Evolutionary conservation across 2,329 filamentous ascomycete genomes (phyloP), one percentile per base, ranked within the genome.

Genomic region (Colletotrichum lupini): DNA sequence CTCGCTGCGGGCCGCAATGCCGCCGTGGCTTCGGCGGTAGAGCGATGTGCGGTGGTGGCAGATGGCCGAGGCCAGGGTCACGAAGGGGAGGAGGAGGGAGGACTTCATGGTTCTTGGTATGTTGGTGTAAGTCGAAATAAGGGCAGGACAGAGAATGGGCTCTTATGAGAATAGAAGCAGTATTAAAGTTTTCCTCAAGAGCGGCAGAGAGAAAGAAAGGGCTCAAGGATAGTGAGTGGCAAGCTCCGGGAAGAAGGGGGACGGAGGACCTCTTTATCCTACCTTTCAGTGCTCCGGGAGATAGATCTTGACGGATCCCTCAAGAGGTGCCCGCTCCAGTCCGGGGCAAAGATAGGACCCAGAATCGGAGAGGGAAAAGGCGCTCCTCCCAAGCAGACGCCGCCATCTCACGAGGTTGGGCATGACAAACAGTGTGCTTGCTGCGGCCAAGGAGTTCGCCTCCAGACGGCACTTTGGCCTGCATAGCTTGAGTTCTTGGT

Each of bases 1-100:
- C 24, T 79, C 61, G 67, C 57, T 57, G 52, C 42, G 57, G 22
- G 22, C 7, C 22, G 22, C 32, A 22, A 66, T 52, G 55, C 59
- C 62, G 55, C 46, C 61, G 32, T 56, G 22, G 77, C 75, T 78
- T 74, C 78, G 78, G 49, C 75, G 77, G 59, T 76, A 76, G 32
- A 82, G 77, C 32, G 78, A 81, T 19, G 86, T 84, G 64, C 84
- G 84, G 75, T 80, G 78, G 70, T 77, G 67, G 73, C 79, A 80
- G 64, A 77, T 73, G 69, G 79, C 79, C 53, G 76, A 60, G 49
- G 74, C 76, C 72, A 78, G 46, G 46, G 77, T 68, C 62, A 67
- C 66, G 19, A 77, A 61, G 68, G 75, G 71, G 55, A 78, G 60
- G 67, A 75, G 35, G 37, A 66, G n/a, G 6, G 74, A 30, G 22